Percentiles rank a stretch among this genome's conserved stretches.
These are phyloP conservation scores for Hypoxylon sp. DNA, from an alignment of 2,329 filamentous ascomycete genomes.

Conservation along the genomic window DNA sequence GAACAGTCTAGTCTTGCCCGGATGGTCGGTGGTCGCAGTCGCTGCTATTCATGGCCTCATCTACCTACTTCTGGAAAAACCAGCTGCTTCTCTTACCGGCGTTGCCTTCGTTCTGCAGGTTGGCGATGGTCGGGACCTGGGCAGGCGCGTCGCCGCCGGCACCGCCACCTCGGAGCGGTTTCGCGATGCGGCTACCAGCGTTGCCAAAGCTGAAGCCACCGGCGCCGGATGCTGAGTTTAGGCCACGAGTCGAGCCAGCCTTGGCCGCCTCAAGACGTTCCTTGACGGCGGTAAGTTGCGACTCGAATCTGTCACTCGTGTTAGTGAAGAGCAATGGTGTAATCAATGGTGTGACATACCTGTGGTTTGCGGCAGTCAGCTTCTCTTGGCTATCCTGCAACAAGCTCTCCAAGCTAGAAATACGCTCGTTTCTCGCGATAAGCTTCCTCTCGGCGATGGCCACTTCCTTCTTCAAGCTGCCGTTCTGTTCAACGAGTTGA, in stretches of 20 bases:
- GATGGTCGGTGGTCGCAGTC: conserved; percentile 20
- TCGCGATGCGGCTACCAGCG: conserved; percentile 75
- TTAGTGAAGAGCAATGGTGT: conserved; percentile 44
- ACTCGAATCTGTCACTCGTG: conserved; percentile 80
- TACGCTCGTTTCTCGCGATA: conserved; percentile 95
- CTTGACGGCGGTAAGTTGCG: conserved; percentile 96
- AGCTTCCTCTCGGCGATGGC: conserved; percentile 98
- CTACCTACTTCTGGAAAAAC: conserved; percentile 73
- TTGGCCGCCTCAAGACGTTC: conserved; percentile 97
- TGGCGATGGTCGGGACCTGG: conserved; percentile 67
- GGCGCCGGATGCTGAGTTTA: conserved; percentile 72
- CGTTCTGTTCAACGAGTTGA: conserved; percentile 98
- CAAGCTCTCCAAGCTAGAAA: conserved; percentile 90
- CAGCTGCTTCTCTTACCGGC: conserved; percentile 76
- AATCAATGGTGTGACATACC: conserved; percentile 69
- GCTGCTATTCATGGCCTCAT: conserved; percentile 21
- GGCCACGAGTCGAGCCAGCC: conserved; percentile 85
- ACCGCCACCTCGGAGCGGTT: conserved; percentile 74
- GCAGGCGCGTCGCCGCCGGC: conserved; percentile 59
- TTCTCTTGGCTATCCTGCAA: conserved; percentile 99
- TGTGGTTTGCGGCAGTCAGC: conserved; percentile 94
- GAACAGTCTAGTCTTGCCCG: conserved; percentile 34
- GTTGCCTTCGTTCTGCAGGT: conserved; percentile 67
- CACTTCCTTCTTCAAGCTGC: conserved; percentile 97
- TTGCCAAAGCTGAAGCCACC: conserved; percentile 76